These are phyloP conservation scores for Suillus brevipes DNA, from an alignment of 768 basidiomycete genomes.

Conservation along the genomic window DNA sequence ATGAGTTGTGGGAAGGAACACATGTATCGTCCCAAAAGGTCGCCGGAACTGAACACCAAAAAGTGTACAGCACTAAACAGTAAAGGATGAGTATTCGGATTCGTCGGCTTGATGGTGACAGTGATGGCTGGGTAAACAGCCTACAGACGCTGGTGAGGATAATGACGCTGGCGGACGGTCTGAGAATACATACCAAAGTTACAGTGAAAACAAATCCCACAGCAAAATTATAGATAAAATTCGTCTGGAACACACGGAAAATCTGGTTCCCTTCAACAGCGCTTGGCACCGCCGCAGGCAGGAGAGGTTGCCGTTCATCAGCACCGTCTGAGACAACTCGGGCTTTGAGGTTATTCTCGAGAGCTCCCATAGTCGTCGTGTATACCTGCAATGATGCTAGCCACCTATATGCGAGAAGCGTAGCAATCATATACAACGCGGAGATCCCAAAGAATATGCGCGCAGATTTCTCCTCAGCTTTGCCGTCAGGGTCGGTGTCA, in stretches of 20 bases:
- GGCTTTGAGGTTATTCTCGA: constrained; percentile 40
- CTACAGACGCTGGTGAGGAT: constrained; percentile 39
- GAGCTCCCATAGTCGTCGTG: constrained; percentile 47
- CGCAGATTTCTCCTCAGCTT: constrained; percentile 67
- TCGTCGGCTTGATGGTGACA: constrained; percentile 67
- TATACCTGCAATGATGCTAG: constrained; percentile 62
- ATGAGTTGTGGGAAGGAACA: constrained; percentile 66
- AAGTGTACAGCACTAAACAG: constrained; percentile 81
- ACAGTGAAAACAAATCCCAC: constrained; percentile 75
- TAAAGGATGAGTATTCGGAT: constrained; percentile 69
- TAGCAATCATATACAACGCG: constrained; percentile 59
- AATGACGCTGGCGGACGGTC: neutral
- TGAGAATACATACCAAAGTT: constrained; percentile 62
- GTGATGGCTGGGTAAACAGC: constrained; percentile 88
- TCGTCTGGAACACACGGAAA: constrained; percentile 58
- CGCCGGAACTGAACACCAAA: constrained; percentile 71
- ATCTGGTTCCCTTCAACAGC: constrained; percentile 39
- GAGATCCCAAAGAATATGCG: constrained; percentile 74
- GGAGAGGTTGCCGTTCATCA: constrained; percentile 35
- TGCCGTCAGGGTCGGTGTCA: constrained; percentile 33
- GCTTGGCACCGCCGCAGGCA: constrained; percentile 36
- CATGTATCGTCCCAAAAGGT: constrained; percentile 66
- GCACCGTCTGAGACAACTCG: constrained; percentile 19
- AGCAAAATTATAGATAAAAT: constrained; percentile 68
- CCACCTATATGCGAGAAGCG: constrained; percentile 55